Evolutionary conservation across 2,329 filamentous ascomycete genomes (phyloP).

Genomic region (Didymellaceae sp.): DNA sequence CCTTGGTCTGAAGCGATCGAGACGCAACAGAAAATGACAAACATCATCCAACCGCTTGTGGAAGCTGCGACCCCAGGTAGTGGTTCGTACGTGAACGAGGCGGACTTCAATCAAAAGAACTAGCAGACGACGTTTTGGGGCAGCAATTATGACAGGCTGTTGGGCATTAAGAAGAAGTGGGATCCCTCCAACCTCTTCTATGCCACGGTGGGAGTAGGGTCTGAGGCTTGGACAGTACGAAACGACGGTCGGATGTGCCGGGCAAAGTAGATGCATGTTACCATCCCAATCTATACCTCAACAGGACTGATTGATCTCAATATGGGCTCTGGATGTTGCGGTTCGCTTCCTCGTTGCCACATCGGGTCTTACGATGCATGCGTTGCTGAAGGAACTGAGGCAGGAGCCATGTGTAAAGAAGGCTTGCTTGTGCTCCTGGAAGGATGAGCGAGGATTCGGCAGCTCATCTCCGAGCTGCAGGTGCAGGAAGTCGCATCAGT

Average conservation of each 20-base stretch:
- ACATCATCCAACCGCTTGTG: constrained; percentile 25
- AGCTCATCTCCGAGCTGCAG: constrained; percentile 2
- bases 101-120: constrained; percentile 25
- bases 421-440: too few relatives aligned
- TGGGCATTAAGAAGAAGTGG: constrained; percentile 38
- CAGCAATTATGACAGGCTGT: constrained; percentile 31
- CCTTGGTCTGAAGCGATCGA: constrained; percentile 26
- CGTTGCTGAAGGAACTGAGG: too few relatives aligned
- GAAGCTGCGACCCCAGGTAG: constrained; percentile 27
- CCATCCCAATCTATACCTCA: background rate
- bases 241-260: constrained; percentile 28
- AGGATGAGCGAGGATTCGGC: background rate
- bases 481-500: background rate
- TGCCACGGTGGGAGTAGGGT: constrained; percentile 35
- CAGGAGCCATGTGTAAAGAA: too few relatives aligned
- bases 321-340: background rate
- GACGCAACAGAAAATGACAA: constrained; percentile 26
- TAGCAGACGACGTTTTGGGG: constrained; percentile 35
- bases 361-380: too few relatives aligned
- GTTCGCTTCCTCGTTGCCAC: background rate
- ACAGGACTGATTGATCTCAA: background rate
- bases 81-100: constrained; percentile 38
- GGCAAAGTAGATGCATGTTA: background rate
- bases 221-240: constrained; percentile 32
- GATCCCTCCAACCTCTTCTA: constrained; percentile 41